Conservation (phyloP, 108 stramenopile species). For the Skeletonema grethae region DNA sequence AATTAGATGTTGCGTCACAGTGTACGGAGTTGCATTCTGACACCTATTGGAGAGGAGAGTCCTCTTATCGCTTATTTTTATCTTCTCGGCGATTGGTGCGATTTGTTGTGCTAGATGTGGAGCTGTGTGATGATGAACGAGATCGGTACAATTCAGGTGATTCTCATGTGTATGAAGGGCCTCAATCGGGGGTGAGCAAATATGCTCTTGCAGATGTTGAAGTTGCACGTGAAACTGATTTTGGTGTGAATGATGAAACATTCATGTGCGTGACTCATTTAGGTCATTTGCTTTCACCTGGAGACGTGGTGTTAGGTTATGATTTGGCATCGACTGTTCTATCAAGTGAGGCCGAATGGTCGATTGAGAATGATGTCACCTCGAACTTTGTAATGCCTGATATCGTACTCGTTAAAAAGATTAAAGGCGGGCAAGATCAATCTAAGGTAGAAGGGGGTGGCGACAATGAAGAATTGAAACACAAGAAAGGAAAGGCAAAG, state of each 20-base stretch:
- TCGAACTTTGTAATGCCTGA: slow-evolving; percentile 86
- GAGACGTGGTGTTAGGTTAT: slow-evolving; percentile 96
- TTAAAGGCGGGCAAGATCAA: slow-evolving; percentile 41
- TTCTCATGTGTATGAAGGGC: slow-evolving; percentile 39
- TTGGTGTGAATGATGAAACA: slow-evolving; percentile 89
- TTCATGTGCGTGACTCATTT: slow-evolving; percentile 92
- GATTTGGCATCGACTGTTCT: slow-evolving; percentile 79
- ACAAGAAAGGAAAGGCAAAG: slow-evolving; percentile 45
- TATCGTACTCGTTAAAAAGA: slow-evolving; percentile 95
- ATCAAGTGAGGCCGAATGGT: slow-evolving; percentile 56
- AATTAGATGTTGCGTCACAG: slow-evolving; percentile 30
- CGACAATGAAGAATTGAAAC: neutral
- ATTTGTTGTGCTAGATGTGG: slow-evolving; percentile 95
- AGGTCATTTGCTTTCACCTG: slow-evolving; percentile 88
- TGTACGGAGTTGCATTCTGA: slow-evolving; percentile 59
- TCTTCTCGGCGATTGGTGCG: slow-evolving; percentile 69
- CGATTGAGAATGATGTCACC: slow-evolving; percentile 47
- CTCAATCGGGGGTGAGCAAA: slow-evolving; percentile 47
- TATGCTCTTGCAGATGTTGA: slow-evolving; percentile 93
- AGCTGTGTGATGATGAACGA: slow-evolving; percentile 51
- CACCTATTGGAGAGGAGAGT: slow-evolving; percentile 77
- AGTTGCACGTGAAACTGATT: slow-evolving; percentile 90
- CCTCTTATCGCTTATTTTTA: slow-evolving; percentile 64
- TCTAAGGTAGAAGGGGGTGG: slow-evolving; percentile 9
- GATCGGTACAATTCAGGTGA: slow-evolving; percentile 22